Evolutionary conservation across 2,329 filamentous ascomycete species (phyloP).

Genomic region (Aspergillus niger): DNA sequence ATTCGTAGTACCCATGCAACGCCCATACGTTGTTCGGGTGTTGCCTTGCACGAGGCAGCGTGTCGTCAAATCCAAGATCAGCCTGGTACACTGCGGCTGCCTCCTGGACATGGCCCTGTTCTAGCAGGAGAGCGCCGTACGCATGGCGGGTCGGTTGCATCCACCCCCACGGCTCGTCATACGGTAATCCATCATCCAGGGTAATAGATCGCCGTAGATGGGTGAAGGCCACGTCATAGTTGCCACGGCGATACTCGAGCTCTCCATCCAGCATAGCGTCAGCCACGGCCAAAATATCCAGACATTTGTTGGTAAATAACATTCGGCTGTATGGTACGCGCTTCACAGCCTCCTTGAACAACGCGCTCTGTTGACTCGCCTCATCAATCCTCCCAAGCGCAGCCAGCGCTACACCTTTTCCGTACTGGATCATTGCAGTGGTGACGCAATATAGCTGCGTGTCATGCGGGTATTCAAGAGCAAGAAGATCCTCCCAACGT

Average conservation of each 20-base stretch:
- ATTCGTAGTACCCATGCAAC: slow-evolving; percentile 72
- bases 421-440: slow-evolving; percentile 69
- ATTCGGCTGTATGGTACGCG: slow-evolving; percentile 62
- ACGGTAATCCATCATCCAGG: slow-evolving; percentile 65
- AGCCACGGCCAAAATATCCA: slow-evolving; percentile 65
- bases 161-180: slow-evolving; percentile 78
- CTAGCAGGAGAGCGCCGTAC: slow-evolving; percentile 68
- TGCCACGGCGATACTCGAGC: slow-evolving; percentile 66
- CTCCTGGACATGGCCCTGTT: slow-evolving; percentile 62
- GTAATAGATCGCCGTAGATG: slow-evolving; percentile 60
- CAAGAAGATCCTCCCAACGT: slow-evolving; percentile 66
- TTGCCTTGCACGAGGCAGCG: slow-evolving; percentile 63
- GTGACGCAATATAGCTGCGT: slow-evolving; percentile 66
- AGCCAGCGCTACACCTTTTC: slow-evolving; percentile 66
- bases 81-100: slow-evolving; percentile 61
- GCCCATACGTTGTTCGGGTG: slow-evolving; percentile 77
- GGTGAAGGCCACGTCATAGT: slow-evolving; percentile 61
- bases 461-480: slow-evolving; percentile 60
- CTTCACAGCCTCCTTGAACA: slow-evolving; percentile 56
- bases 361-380: slow-evolving; percentile 54
- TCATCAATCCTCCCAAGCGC: slow-evolving; percentile 57
- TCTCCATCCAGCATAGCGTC: slow-evolving; percentile 71
- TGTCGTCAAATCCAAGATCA: slow-evolving; percentile 62
- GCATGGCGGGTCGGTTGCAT: slow-evolving; percentile 75
- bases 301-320: slow-evolving; percentile 68